A percentile compares a stretch with the other conserved stretches of the same genome.
These are phyloP conservation scores for Trichosporon coremiiforme DNA, from an alignment of 1,284 basidiomycete genomes.

Conservation along the genomic window DNA sequence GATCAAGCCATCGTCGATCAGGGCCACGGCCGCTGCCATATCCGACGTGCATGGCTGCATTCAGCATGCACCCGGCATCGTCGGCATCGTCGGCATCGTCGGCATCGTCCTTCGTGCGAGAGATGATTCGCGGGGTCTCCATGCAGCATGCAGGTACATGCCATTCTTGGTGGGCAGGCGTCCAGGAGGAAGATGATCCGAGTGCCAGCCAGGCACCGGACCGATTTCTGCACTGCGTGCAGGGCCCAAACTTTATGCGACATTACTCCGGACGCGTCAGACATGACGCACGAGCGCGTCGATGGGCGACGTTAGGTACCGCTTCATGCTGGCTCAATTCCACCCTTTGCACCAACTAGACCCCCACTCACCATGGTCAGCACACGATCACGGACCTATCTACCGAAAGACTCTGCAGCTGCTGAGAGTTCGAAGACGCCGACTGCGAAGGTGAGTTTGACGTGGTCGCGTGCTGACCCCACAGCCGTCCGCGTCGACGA, in stretches of 20 bases:
- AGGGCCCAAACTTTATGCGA: neutral
- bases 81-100: no score
- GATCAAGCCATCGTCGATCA: neutral
- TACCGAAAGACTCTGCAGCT: neutral
- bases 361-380: neutral
- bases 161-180: neutral
- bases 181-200: neutral
- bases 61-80: no score
- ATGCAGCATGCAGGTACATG: neutral
- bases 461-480: neutral
- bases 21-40: neutral
- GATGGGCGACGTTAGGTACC: neutral
- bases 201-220: constrained; percentile 3
- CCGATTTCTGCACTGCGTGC: neutral
- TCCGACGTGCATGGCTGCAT: neutral
- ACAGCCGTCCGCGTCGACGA: neutral
- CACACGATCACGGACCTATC: neutral
- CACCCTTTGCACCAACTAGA: neutral
- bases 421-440: no score
- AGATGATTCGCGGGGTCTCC: neutral
- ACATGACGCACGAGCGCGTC: constrained; percentile 2
- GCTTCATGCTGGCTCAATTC: neutral
- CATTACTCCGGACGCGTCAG: neutral
- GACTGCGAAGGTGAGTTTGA: neutral
- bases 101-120: no score